Base-by-base conservation (phyloP, 345 rosid species). In the thale cress (Arabidopsis thaliana) region DNA sequence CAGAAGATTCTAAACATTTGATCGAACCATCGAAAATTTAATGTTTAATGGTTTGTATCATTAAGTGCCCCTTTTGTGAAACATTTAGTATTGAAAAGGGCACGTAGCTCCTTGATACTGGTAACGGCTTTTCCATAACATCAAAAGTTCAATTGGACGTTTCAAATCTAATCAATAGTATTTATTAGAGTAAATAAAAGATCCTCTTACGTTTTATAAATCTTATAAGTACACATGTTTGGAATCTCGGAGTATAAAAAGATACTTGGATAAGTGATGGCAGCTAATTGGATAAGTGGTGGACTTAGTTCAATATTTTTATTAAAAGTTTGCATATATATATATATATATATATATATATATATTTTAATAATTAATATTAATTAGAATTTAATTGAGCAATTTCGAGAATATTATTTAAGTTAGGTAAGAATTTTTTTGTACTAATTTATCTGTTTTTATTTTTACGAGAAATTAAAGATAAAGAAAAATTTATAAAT, bases 111-210 rank as follows among this genome's bases (percentile, higher is more conserved):
- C 30, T 67, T 66, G 36, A 67, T 8, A 13, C 13, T 49, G n/a
- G 30, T 23, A 59, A 32, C 10, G 79, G 46, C 79, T 75, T 67
- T 67, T 75, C 48, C 61, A 24, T 22, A 30, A 59, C 68, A 59
- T 50, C 62, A 59, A 67, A 50, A 51, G 56, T 28, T 75, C 48
- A 50, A 41, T 11, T 49, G 13, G 61, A 67, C 46, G 8, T 30
- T 67, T 50, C 33, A 0, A 20, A 16, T 9, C 5, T n/a, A 11
- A 7, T 8, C 2, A 55, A 40, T 10, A 10, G 20, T 10, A 40
- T 10, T 13, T 2, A 8, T 25, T 48, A 36, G 10, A 63, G 23
- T 22, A 63, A 22, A 30, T 30, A 42, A 23, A 63, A 74, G 40
- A 65, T 25, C 28, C 65, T 56, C 48, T 44, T 12, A 51, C 37